Conservation (phyloP, 2,329 filamentous ascomycete species). For the Nemania sp. region DNA sequence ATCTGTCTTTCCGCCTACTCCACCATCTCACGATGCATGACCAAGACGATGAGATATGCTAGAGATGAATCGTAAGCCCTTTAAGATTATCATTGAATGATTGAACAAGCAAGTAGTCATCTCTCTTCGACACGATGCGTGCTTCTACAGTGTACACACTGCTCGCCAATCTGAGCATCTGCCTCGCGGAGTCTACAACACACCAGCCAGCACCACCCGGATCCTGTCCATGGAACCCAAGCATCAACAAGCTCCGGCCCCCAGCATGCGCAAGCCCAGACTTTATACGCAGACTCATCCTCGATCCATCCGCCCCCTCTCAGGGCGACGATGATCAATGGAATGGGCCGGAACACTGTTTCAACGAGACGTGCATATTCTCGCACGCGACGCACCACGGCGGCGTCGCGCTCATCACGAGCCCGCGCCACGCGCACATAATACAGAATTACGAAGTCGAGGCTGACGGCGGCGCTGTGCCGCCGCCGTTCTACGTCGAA, state of each 20-base stretch:
- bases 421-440: constrained; percentile 27
- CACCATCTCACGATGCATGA: not conserved
- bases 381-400: constrained; percentile 28
- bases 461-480: constrained; percentile 3
- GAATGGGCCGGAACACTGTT: constrained; percentile 33
- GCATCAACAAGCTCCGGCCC: constrained; percentile 10
- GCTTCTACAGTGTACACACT: constrained; percentile 5
- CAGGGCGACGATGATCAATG: constrained; percentile 15
- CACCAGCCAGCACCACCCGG: not conserved
- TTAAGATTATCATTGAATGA: not conserved
- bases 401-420: constrained; percentile 34
- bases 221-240: constrained; percentile 29
- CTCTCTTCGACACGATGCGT: constrained; percentile 2
- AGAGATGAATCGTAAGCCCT: too few relatives aligned
- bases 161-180: constrained; percentile 1
- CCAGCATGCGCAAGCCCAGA: constrained; percentile 24
- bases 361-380: constrained; percentile 34
- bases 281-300: constrained; percentile 5
- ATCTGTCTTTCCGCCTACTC: not conserved
- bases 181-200: not conserved
- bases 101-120: not conserved
- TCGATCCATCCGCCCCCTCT: not conserved
- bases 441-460: constrained; percentile 22
- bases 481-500: constrained; percentile 35
- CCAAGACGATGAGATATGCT: too few relatives aligned